Percentiles rank a stretch among this genome's conserved stretches.
Evolutionary conservation across 768 basidiomycete species (phyloP).

Genomic region (Lanmaoa pseudosensibilis): DNA sequence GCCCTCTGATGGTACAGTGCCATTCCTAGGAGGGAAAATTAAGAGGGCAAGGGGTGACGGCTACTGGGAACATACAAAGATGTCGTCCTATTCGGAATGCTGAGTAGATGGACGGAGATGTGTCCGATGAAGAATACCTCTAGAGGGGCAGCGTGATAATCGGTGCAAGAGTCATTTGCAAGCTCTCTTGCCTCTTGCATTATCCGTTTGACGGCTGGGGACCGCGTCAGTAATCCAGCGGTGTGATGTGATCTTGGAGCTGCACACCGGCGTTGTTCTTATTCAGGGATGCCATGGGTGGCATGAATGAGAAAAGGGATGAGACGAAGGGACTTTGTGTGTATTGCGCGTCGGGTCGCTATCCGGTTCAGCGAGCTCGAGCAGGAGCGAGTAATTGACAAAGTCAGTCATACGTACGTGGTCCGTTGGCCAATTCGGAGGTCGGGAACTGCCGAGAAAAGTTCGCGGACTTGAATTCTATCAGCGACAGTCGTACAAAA

Average conservation of each 20-base stretch:
- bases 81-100: conserved; percentile 62
- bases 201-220: conserved; percentile 87
- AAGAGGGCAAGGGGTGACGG: conserved; percentile 20
- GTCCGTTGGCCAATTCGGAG: not conserved
- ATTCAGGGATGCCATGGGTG: conserved; percentile 56
- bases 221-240: not conserved
- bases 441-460: conserved; percentile 16
- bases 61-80: conserved; percentile 60
- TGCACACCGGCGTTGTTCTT: conserved; percentile 84
- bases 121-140: conserved; percentile 52
- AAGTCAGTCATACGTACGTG: conserved; percentile 7
- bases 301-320: conserved; percentile 10
- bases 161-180: conserved; percentile 77
- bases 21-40: conserved; percentile 58
- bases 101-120: conserved; percentile 11
- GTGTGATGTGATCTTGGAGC: not conserved
- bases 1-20: conserved; percentile 96
- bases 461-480: conserved; percentile 11
- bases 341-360: not conserved
- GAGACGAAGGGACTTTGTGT: not conserved
- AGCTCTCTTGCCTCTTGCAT: conserved; percentile 95
- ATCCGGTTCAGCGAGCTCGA: not conserved
- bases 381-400: not conserved
- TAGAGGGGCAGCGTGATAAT: conserved; percentile 78
- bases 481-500: no score